Conservation (phyloP, 2,329 filamentous ascomycete genomes). For the Verticillium klebahnii region DNA sequence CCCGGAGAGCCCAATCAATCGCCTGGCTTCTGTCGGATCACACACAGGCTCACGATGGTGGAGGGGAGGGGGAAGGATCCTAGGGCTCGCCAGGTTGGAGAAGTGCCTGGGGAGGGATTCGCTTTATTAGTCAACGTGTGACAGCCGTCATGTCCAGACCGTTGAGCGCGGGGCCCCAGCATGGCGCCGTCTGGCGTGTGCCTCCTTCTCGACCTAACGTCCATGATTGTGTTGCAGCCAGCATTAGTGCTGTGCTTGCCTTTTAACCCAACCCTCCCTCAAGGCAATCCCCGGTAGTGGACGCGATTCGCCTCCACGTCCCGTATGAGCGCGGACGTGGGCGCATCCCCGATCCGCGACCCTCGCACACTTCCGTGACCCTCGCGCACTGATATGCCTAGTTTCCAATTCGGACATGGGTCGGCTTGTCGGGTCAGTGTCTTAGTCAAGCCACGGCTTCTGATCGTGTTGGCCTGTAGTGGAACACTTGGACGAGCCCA, state of each 20-base stretch:
- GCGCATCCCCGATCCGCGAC: neutral
- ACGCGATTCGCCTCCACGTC: neutral
- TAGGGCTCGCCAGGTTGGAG: neutral
- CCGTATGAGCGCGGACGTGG: neutral
- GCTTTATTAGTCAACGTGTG: neutral
- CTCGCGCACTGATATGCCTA: neutral
- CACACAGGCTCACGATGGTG: neutral
- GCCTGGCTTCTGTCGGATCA: neutral
- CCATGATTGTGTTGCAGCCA: neutral
- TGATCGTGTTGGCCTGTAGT: neutral
- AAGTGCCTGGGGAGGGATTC: neutral
- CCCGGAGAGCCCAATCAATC: neutral
- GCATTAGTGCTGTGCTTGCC: neutral
- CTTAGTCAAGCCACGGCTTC: neutral
- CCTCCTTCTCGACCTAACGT: neutral
- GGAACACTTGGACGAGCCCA: neutral
- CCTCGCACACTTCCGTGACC: neutral
- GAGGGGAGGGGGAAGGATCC: neutral
- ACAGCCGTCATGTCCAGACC: neutral
- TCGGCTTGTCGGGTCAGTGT: neutral
- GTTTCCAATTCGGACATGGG: neutral
- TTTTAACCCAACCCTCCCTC: neutral
- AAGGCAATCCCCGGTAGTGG: neutral
- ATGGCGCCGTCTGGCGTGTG: neutral
- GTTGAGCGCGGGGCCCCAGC: neutral